These are phyloP conservation scores for Aspergillus hancockii DNA, from an alignment of 495 filamentous ascomycete species.

Conservation along the genomic window DNA sequence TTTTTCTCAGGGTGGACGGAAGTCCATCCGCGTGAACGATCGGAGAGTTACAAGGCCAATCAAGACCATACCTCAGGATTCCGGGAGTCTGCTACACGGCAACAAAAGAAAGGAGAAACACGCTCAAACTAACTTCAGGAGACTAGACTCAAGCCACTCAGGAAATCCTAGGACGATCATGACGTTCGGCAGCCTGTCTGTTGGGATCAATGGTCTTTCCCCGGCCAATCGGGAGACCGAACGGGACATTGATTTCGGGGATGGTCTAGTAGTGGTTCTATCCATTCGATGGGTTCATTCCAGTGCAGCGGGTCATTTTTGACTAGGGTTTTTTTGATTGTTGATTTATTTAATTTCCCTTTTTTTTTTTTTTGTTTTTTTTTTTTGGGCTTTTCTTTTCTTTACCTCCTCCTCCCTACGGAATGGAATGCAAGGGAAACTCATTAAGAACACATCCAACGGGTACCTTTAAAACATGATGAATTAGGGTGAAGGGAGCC, in stretches of 20 bases:
- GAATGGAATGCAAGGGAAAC: background rate
- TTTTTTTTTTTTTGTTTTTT: background rate
- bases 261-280: background rate
- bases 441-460: background rate
- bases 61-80: background rate
- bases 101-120: background rate
- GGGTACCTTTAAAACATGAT: background rate
- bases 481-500: background rate
- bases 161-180: background rate
- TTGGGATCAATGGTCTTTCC: background rate
- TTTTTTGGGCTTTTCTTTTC: background rate
- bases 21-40: background rate
- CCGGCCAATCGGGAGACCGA: background rate
- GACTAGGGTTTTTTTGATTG: too few relatives aligned
- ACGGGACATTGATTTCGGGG: background rate
- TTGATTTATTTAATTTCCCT: too few relatives aligned
- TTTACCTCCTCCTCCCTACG: background rate
- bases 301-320: slow-evolving; percentile 1
- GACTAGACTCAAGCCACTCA: background rate
- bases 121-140: background rate
- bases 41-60: slow-evolving; percentile 2
- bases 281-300: slow-evolving; percentile 3
- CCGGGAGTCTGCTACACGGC: background rate
- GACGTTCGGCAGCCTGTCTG: background rate
- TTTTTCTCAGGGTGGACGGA: background rate